Evolutionary conservation across 202 grass and related monocot genomes (phyloP), one percentile per base, ranked within the genome.

Genomic region (Alloteropsis angusta): DNA sequence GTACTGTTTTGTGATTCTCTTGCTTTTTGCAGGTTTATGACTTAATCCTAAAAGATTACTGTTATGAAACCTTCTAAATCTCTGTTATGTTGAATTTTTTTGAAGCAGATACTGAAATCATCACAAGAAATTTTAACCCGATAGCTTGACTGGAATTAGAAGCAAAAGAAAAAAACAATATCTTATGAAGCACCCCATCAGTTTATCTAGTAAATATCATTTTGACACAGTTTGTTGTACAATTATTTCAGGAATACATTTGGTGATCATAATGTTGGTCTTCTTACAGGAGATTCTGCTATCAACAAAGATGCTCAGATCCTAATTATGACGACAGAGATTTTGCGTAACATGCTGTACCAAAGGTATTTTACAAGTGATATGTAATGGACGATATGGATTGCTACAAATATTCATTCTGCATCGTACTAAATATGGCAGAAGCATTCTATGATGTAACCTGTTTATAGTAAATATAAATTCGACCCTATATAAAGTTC

Each of bases 331-430:
- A 97, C 94, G 4, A 97, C 94, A 54, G 94, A 97, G 83, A 94
- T 97, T 85, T 89, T 97, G 83, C 94, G 94, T 76, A 97, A 97
- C 79, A 97, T 97, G 94, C 87, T 97, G 21, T 97, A 97, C 52
- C 91, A 94, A 84, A 97, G 94, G 94, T 97, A 90, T 56, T 55
- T 50, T 74, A 74, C 16, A 16, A 68, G 81, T 23, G 75, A 68
- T 69, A 54, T 38, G 56, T 21, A 53, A 32, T 79, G 5, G 55
- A 62, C 32, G 54, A 38, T 71, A 14, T 23, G 41, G 55, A 74
- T 23, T 81, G 37, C 59, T 52, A 57, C 71, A 63, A 68, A 39
- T 74, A 68, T 71, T 80, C 43, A 46, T 9, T 62, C 34, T 83
- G 39, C 44, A 63, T 17, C 35, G 44, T 80, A 66, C 7, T 32